These are phyloP conservation scores for Gracilaria domingensis DNA, from an alignment of 23 red algal species.

Conservation along the genomic window DNA sequence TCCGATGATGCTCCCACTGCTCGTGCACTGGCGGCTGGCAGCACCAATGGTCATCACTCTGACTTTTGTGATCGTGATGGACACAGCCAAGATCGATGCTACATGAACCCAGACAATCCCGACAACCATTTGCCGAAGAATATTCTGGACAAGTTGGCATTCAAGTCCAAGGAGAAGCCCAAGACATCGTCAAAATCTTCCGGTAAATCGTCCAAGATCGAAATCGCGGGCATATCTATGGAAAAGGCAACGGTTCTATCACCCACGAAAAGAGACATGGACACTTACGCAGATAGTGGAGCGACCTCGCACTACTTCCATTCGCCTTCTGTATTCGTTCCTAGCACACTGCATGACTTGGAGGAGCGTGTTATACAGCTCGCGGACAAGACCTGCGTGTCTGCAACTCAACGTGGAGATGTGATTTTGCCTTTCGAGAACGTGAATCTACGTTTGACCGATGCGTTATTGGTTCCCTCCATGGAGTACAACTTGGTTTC, in stretches of 20 bases:
- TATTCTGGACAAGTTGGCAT: neutral
- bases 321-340: neutral
- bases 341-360: neutral
- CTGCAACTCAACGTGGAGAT: constrained; percentile 21
- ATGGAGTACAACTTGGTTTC: constrained; percentile 5
- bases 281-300: constrained; percentile 37
- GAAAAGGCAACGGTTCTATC: constrained; percentile 32
- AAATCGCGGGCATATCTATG: constrained; percentile 7
- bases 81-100: constrained; percentile 29
- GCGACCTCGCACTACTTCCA: constrained; percentile 3
- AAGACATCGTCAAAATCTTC: neutral
- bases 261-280: constrained; percentile 2
- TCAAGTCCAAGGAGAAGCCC: neutral
- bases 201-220: neutral
- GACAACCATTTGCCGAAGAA: neutral
- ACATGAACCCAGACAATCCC: constrained; percentile 34
- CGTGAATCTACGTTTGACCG: neutral
- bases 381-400: constrained; percentile 40
- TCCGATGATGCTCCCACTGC: neutral
- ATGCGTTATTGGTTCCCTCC: constrained; percentile 4
- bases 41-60: neutral
- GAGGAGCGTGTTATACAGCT: neutral
- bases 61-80: constrained; percentile 38
- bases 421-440: constrained; percentile 34
- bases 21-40: neutral